Evolutionary conservation across 306 rosid species (phyloP).

Genomic region (Astragalus glycyphyllos): DNA sequence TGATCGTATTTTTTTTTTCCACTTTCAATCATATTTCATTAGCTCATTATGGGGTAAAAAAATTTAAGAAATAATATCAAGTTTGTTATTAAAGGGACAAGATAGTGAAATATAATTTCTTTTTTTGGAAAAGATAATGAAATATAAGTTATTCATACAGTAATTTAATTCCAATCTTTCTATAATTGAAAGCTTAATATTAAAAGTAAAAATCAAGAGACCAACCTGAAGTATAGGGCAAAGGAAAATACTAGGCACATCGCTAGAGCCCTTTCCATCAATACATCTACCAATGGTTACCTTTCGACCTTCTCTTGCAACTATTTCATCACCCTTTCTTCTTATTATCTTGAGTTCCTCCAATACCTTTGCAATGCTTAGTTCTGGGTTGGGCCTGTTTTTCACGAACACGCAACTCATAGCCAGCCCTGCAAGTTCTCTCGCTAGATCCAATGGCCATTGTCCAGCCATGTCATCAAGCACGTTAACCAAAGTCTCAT

Average conservation of each 20-base stretch:
- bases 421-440: constrained; percentile 53
- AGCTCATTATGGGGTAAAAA: too few relatives aligned
- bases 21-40: too few relatives aligned
- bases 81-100: too few relatives aligned
- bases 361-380: constrained; percentile 48
- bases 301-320: constrained; percentile 38
- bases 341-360: constrained; percentile 66
- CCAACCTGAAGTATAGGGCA: constrained; percentile 84
- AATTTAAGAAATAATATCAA: too few relatives aligned
- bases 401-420: constrained; percentile 51
- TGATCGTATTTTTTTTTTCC: too few relatives aligned
- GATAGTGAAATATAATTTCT: too few relatives aligned
- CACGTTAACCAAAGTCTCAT: constrained; percentile 40
- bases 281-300: constrained; percentile 25
- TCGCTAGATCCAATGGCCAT: constrained; percentile 73
- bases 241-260: constrained; percentile 63
- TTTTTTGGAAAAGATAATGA: too few relatives aligned
- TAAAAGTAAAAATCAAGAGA: neutral
- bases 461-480: constrained; percentile 64
- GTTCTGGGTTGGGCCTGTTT: constrained; percentile 35
- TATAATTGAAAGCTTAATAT: neutral
- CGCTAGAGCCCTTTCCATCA: constrained; percentile 41
- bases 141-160: too few relatives aligned
- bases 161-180: too few relatives aligned
- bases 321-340: constrained; percentile 56